Base-by-base conservation (phyloP, 106 monocot species). In the Xerophyta viscosa region DNA sequence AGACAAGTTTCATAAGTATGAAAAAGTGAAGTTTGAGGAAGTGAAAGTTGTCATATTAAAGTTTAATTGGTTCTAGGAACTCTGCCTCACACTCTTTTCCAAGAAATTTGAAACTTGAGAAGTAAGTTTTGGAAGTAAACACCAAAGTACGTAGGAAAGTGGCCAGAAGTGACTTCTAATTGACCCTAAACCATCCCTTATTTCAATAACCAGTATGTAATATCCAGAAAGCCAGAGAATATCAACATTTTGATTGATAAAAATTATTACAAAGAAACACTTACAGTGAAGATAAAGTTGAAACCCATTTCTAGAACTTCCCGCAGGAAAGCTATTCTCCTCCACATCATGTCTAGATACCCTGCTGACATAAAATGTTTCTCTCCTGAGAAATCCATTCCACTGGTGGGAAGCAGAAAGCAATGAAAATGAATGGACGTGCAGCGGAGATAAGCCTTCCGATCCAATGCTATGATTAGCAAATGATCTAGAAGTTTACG, bases 251-350 rank as follows among this genome's bases (percentile, higher is more conserved):
- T 54, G n/a, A 36, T 22, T n/a, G 28, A 0, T 37, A 29, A 36
- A 23, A 39, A n/a, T n/a, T n/a, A n/a, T n/a, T n/a, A n/a, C n/a
- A 44, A 5, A 3, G 26, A 42, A 27, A n/a, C 23, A 31, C 29
- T 25, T 76, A 85, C 85, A 57, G 85, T 66, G 72, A 85, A 85
- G 54, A 85, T 80, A 67, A 85, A 85, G 68, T 58, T 85, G 53
- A 69, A 85, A 44, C 85, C 79, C 64, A 58, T 72, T 59, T 69
- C 72, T 60, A 85, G 79, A 66, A 85, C 51, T 2, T 66, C 24
- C 10, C 72, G 61, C 48, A 85, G 46, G 69, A 85, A 80, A 45
- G 75, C 72, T 22, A 85, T 66, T 57, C 80, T 68, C 62, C 66
- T 75, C 85, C 76, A 85, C 79, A 85, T 80, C 85, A 85, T 76